A percentile compares a stretch with the other conserved stretches of the same genome.
phyloP scores from a whole-genome alignment of 805 yeast genomes.

The Nakazawaea ambrosiae region DNA sequence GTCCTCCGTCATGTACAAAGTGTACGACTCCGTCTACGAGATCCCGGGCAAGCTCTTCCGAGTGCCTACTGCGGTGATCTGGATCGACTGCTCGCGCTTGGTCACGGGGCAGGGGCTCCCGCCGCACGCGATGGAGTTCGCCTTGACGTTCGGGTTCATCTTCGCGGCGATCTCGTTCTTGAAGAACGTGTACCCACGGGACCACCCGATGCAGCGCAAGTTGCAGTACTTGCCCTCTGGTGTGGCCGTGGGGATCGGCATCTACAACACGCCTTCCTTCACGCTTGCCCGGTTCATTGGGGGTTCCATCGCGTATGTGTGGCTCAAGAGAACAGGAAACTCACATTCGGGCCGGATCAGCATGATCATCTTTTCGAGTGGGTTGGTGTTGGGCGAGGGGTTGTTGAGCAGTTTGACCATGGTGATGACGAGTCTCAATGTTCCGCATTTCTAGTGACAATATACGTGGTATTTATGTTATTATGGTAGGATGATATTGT shows the following conservation, averaged over 20 bases:
- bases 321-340: conserved; percentile 35
- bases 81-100: conserved; percentile 93
- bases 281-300: conserved; percentile 92
- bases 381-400: conserved; percentile 92
- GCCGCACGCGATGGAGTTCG: conserved; percentile 57
- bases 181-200: conserved; percentile 47
- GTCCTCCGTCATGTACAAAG: conserved; percentile 74
- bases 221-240: conserved; percentile 77
- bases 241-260: conserved; percentile 95
- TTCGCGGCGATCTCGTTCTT: conserved; percentile 66
- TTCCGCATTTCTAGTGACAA: conserved; percentile 45
- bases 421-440: conserved; percentile 62
- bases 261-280: conserved; percentile 88
- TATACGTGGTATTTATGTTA: background rate
- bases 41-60: conserved; percentile 80
- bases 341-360: conserved; percentile 48
- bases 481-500: too few relatives aligned
- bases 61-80: conserved; percentile 90
- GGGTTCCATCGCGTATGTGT: conserved; percentile 58
- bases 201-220: conserved; percentile 30
- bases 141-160: conserved; percentile 53
- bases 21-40: conserved; percentile 75
- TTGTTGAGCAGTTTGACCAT: conserved; percentile 76
- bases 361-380: conserved; percentile 85
- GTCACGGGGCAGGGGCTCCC: conserved; percentile 92